phyloP scores from a whole-genome alignment of 2,329 filamentous ascomycete genomes.

The Plenodomus lindquistii region DNA sequence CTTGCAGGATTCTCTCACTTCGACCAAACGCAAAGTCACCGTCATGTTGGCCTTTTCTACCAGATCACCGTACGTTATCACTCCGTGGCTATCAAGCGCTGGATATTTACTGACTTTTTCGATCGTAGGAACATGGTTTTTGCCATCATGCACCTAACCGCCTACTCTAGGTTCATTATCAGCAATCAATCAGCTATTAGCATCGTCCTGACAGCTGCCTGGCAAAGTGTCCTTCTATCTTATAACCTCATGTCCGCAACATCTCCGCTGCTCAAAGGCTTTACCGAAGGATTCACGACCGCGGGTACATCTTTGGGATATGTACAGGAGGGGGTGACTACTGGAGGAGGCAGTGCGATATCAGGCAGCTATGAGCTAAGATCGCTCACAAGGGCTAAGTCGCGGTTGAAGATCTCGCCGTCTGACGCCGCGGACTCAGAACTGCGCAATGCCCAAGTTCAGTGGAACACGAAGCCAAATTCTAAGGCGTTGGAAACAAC shows the following conservation, averaged over 20 bases:
- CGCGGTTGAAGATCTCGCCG: neutral
- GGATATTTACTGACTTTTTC: neutral
- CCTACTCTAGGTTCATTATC: conserved; percentile 1
- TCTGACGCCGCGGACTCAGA: neutral
- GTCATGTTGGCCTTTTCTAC: conserved; percentile 9
- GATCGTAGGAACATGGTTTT: conserved; percentile 4
- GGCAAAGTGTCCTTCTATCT: conserved; percentile 6
- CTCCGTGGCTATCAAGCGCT: neutral
- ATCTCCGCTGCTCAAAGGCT: conserved; percentile 4
- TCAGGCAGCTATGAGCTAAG: conserved; percentile 1
- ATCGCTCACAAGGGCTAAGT: neutral
- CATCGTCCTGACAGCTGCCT: conserved; percentile 4
- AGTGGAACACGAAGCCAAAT: neutral
- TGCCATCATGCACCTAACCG: conserved; percentile 2
- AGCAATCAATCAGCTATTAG: neutral
- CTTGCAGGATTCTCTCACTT: conserved; percentile 3
- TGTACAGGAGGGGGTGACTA: neutral
- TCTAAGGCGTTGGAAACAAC: neutral
- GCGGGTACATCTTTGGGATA: conserved; percentile 4
- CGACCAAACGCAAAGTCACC: neutral
- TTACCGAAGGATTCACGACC: conserved; percentile 5
- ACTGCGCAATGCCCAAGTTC: neutral
- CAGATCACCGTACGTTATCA: conserved; percentile 4
- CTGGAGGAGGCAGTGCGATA: neutral
- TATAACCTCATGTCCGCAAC: conserved; percentile 11